Conservation (phyloP, 345 rosid genomes). For the Aegle marmelos region DNA sequence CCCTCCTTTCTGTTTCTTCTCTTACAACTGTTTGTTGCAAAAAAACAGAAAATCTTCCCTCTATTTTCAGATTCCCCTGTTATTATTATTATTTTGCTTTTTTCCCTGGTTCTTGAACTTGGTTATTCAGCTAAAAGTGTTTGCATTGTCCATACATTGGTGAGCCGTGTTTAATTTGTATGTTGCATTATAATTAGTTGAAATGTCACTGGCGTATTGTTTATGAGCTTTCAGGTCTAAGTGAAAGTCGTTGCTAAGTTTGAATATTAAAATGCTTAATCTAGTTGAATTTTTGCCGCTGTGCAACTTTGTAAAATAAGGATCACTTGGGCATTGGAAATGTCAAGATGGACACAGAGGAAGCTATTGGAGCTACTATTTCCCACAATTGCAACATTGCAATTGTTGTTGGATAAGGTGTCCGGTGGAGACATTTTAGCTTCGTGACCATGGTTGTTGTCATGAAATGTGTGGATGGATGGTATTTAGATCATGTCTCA, state of each 20-base stretch:
- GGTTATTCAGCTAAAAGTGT: background rate
- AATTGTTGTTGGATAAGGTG: background rate
- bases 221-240: background rate
- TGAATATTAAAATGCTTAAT: background rate
- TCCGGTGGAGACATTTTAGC: background rate
- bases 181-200: background rate
- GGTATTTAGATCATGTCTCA: background rate
- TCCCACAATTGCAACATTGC: background rate
- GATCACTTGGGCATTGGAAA: background rate
- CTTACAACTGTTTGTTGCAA: too few species aligned
- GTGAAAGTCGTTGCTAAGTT: background rate
- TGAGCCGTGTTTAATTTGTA: background rate
- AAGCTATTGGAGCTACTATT: background rate
- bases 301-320: background rate
- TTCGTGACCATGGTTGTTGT: background rate
- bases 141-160: background rate
- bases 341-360: background rate
- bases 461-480: background rate
- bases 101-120: background rate
- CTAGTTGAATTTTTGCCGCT: background rate
- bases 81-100: background rate
- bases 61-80: background rate
- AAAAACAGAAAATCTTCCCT: background rate
- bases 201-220: background rate
- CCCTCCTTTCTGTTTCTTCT: conserved; percentile 27